Evolutionary conservation across 352 stramenopile species (phyloP), one percentile per base, ranked within the genome.

Genomic region (Globisporangium takayamanum): DNA sequence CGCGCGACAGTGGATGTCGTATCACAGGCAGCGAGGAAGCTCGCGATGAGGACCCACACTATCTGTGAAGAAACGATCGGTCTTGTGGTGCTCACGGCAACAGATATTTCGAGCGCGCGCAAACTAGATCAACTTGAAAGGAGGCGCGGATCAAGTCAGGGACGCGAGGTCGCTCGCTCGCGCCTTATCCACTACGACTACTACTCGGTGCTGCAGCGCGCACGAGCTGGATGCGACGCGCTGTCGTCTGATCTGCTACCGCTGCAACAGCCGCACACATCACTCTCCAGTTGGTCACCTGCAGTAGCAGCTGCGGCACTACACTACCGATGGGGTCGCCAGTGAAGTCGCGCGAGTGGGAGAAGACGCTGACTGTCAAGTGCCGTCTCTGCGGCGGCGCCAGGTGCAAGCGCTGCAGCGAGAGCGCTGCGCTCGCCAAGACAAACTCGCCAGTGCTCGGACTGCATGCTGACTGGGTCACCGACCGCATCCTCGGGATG

Each of bases 381-480:
- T 94, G 81, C 56, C 81, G 84, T 7, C 64, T 97, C 22, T 97
- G 87, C 50, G 87, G 88, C 10, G 88, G 88, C n/a, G 68, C 79
- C 20, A 82, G 89, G 30, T 96, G 88, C 67, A 94, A 93, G 55
- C 74, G 86, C 6, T 97, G 88, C 66, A 92, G 86, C 58, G 80
- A 91, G 63, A 85, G 71, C 58, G 80, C 84, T 10, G 80, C 82
- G 20, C 57, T 91, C 48, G 72, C 78, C 42, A 90, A 94, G 72
- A 75, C 62, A 11, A 72, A 91, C 64, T 88, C 78, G 16, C 80
- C 85, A 0, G 76, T 96, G n/a, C 65, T 68, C 6, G 84, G 86
- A 1, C 64, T 97, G 5, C 88, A 97, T 50, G 83, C 83, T n/a
- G 78, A 94, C 72, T 95, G 82, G 87, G 82, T 96, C 20, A 88